phyloP scores from a whole-genome alignment of 805 yeast species.

The Myxozyma lipomycoides region DNA sequence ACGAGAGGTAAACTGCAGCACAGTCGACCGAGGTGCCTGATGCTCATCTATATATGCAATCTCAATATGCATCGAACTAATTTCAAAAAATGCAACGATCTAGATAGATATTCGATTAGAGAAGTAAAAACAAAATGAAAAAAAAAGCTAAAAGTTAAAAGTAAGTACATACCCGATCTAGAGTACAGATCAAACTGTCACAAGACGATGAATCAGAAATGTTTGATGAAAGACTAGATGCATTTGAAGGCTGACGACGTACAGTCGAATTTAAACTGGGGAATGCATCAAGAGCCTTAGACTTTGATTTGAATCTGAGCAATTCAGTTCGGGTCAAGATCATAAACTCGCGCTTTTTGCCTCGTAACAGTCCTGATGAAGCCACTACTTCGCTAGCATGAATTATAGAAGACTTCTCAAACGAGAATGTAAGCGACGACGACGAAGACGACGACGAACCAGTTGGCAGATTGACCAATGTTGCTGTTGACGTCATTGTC shows the following conservation, averaged over 20 bases:
- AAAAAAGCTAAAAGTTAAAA: background rate
- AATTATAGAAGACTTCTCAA: constrained; percentile 2
- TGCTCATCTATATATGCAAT: constrained; percentile 15
- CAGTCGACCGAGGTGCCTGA: constrained; percentile 11
- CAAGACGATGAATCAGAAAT: background rate
- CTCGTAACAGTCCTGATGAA: constrained; percentile 27
- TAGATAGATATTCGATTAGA: background rate
- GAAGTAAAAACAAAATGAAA: background rate
- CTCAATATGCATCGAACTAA: constrained; percentile 13
- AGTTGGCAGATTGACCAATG: background rate
- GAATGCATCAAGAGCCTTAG: constrained; percentile 27
- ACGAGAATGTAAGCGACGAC: background rate
- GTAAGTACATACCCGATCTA: constrained; percentile 12
- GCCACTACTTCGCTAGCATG: constrained; percentile 29
- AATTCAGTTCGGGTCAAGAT: constrained; percentile 27
- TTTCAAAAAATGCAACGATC: constrained; percentile 19
- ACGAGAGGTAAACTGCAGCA: constrained; percentile 20
- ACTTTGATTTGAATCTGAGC: constrained; percentile 26
- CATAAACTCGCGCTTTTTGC: constrained; percentile 27
- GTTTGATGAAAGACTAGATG: constrained; percentile 4
- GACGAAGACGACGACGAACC: background rate
- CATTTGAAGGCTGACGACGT: constrained; percentile 11
- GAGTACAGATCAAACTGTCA: constrained; percentile 15
- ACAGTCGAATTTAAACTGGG: constrained; percentile 10
- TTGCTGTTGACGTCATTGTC: background rate